These are phyloP conservation scores for Leccinum rimulosum DNA, from an alignment of 768 basidiomycete species.

Conservation along the genomic window DNA sequence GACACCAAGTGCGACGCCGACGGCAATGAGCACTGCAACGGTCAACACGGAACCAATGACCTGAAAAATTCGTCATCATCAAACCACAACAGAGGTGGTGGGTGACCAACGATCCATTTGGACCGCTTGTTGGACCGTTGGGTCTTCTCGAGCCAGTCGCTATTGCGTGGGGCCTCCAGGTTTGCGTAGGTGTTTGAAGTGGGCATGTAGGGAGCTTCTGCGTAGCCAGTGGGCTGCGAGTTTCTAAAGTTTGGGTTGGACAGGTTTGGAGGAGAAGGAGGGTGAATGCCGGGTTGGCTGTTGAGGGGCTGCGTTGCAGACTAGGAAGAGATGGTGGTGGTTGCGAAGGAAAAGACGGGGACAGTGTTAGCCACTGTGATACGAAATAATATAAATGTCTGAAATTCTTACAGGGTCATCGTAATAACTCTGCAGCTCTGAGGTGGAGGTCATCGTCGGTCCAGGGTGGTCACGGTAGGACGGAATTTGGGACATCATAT, in stretches of 20 bases:
- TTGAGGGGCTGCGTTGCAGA: conserved; percentile 34
- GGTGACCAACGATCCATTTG: conserved; percentile 54
- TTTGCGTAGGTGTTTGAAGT: conserved; percentile 32
- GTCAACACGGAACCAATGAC: conserved; percentile 48
- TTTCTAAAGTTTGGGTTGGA: conserved; percentile 25
- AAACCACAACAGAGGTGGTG: background rate
- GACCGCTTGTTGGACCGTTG: conserved; percentile 39
- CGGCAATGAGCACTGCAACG: conserved; percentile 50
- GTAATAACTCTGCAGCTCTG: conserved; percentile 31
- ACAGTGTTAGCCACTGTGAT: background rate
- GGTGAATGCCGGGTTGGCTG: conserved; percentile 35
- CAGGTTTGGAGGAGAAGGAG: conserved; percentile 32
- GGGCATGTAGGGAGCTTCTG: conserved; percentile 25
- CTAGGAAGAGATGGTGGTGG: background rate
- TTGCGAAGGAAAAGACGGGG: background rate
- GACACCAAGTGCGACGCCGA: conserved; percentile 65
- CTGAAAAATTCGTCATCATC: conserved; percentile 33
- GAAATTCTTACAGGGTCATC: conserved; percentile 23
- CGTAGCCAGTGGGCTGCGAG: conserved; percentile 22
- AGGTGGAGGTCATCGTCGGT: conserved; percentile 4
- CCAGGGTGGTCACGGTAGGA: conserved; percentile 21
- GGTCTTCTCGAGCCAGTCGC: conserved; percentile 41
- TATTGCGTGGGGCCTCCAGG: conserved; percentile 32
- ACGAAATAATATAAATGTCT: conserved; percentile 2
- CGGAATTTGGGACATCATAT: conserved; percentile 27